Evolutionary conservation across 106 monocot species (phyloP).

Genomic region (Gastrodia elata): DNA sequence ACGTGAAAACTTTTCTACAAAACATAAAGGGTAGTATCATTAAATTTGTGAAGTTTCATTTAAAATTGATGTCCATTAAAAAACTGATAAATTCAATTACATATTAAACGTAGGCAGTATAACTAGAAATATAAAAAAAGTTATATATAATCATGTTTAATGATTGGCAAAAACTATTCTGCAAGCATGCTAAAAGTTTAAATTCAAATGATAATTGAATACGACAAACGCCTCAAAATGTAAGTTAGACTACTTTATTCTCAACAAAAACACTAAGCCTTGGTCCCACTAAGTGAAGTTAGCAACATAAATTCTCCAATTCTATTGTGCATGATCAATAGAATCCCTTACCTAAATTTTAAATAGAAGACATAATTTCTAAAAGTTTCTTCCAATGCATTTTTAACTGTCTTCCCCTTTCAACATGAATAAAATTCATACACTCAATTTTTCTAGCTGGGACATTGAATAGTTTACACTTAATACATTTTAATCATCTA

Average conservation of each 20-base stretch:
- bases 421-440: no score
- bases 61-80: not conserved
- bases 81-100: not conserved
- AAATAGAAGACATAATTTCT: no score
- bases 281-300: no score
- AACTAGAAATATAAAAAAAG: not conserved
- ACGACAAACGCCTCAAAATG: not conserved
- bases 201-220: not conserved
- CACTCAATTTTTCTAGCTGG: no score
- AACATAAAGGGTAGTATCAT: not conserved
- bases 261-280: not conserved
- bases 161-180: not conserved
- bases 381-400: no score
- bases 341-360: no score
- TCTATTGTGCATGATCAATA: no score
- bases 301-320: no score
- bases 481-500: no score
- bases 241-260: not conserved
- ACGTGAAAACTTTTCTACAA: constrained; percentile 87
- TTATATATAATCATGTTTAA: not conserved
- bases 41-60: not conserved
- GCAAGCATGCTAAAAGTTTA: not conserved
- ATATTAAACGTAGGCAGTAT: not conserved
- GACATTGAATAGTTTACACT: no score
- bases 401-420: no score